Evolutionary conservation across 2,329 filamentous ascomycete species (phyloP).

Genomic region (Alternaria brassicicola): DNA sequence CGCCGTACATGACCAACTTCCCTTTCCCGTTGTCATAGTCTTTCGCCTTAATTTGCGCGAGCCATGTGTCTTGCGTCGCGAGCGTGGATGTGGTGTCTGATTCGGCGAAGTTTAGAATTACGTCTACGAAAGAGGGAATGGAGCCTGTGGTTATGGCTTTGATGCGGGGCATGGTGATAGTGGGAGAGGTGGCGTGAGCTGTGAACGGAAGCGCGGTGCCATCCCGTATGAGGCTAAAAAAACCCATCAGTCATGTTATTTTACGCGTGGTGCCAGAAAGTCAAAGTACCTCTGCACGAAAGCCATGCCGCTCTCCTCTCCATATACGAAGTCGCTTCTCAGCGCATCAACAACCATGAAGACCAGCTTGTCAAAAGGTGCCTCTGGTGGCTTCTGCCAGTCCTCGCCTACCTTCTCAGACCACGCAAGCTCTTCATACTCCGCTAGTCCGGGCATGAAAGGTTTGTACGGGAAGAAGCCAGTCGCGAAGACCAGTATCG

Average conservation of each 20-base stretch:
- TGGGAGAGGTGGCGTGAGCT: conserved; percentile 93
- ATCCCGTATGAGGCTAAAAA: conserved; percentile 74
- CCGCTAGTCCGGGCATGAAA: conserved; percentile 82
- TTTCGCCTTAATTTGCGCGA: conserved; percentile 82
- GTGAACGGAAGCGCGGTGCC: conserved; percentile 91
- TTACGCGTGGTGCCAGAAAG: neutral
- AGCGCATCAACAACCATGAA: conserved; percentile 99
- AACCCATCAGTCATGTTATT: neutral
- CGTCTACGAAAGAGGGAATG: conserved; percentile 96
- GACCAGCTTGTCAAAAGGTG: conserved; percentile 85
- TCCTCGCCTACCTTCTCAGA: conserved; percentile 41
- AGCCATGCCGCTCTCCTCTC: conserved; percentile 76
- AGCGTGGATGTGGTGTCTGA: conserved; percentile 89
- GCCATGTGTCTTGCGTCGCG: conserved; percentile 90
- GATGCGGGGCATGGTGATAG: conserved; percentile 96
- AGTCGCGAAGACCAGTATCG: conserved; percentile 73
- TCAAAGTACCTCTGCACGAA: conserved; percentile 79
- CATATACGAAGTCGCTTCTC: conserved; percentile 88
- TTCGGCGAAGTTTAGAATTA: conserved; percentile 95
- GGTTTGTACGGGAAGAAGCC: conserved; percentile 99
- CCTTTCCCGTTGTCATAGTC: conserved; percentile 52
- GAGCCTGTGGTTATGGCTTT: conserved; percentile 98
- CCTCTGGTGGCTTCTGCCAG: conserved; percentile 57
- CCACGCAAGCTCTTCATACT: conserved; percentile 64
- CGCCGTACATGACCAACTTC: conserved; percentile 91